phyloP scores from a whole-genome alignment of 345 rosid genomes.

The Salix udensis region DNA sequence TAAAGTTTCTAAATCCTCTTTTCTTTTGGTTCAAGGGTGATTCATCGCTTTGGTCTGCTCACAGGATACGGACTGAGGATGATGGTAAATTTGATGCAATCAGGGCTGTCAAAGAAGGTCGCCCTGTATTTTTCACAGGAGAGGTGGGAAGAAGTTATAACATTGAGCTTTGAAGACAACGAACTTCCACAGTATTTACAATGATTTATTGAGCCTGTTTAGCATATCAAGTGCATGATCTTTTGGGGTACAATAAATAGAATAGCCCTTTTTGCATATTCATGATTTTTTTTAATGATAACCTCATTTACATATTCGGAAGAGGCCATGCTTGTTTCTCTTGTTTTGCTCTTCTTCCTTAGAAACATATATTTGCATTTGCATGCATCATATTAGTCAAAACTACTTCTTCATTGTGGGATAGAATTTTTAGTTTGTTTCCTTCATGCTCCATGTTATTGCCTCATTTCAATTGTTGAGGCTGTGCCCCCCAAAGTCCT shows the following conservation, averaged over 20 bases:
- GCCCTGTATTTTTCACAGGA: slow-evolving; percentile 73
- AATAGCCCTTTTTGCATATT: neutral
- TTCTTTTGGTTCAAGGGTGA: slow-evolving; percentile 47
- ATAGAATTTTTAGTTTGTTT: no score
- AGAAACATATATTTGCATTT: neutral
- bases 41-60: slow-evolving; percentile 79
- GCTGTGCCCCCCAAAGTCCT: no score
- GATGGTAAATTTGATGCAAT: slow-evolving; percentile 64
- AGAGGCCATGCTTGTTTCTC: neutral
- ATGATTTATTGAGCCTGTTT: neutral
- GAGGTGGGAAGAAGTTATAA: slow-evolving; percentile 50
- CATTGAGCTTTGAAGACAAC: neutral
- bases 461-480: no score
- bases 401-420: no score
- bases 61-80: slow-evolving; percentile 44
- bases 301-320: neutral
- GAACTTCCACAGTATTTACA: neutral
- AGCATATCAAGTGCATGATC: neutral
- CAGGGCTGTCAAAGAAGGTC: slow-evolving; percentile 58
- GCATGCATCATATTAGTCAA: neutral
- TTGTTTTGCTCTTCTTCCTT: neutral
- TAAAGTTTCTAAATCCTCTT: slow-evolving; percentile 1
- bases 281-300: neutral
- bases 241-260: neutral
- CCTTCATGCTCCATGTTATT: no score